Conservation (phyloP, 768 basidiomycete genomes). For the Suillus tomentosus region DNA sequence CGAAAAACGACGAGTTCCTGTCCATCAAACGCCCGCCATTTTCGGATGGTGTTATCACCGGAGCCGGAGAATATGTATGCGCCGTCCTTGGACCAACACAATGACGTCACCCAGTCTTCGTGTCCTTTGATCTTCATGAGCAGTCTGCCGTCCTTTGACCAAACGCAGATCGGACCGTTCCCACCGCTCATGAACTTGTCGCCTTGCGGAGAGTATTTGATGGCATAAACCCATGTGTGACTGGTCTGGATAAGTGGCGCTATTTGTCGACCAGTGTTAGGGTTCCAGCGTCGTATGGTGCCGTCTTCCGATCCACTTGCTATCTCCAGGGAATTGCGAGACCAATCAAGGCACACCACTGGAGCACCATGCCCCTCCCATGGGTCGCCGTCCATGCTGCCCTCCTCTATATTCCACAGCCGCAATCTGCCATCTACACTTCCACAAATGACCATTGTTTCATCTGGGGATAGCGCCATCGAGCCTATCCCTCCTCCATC, state of each 20-base stretch:
- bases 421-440: not conserved
- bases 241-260: not conserved
- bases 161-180: not conserved
- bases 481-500: not conserved
- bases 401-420: not conserved
- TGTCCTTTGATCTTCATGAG: not conserved
- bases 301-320: slow-evolving; percentile 6
- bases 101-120: not conserved
- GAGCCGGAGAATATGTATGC: not conserved
- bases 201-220: not conserved
- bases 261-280: not conserved
- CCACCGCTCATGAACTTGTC: not conserved
- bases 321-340: not conserved
- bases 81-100: not conserved
- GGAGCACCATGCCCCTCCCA: not conserved
- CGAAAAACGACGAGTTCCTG: not conserved
- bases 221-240: not conserved
- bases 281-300: slow-evolving; percentile 18
- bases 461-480: not conserved
- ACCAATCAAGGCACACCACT: not conserved
- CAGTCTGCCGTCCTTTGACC: not conserved
- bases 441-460: not conserved
- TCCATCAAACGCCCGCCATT: not conserved
- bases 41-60: not conserved
- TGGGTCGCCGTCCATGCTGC: too few relatives aligned